A percentile compares a stretch with the other conserved stretches of the same genome.
Evolutionary conservation across 2,329 filamentous ascomycete species (phyloP).

Genomic region (Penicillium sp.): DNA sequence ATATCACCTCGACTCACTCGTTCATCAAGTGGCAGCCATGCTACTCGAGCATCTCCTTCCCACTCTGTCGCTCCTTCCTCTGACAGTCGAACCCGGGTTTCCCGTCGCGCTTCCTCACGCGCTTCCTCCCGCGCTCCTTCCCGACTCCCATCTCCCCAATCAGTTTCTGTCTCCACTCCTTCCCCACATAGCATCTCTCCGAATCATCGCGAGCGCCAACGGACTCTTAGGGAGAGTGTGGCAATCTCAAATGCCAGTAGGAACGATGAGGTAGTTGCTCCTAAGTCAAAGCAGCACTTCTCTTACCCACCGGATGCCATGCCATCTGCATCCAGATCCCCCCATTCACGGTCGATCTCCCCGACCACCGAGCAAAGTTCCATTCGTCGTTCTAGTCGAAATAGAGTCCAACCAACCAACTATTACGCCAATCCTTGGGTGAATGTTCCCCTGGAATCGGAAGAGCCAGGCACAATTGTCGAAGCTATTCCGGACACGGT

Average conservation of each 20-base stretch:
- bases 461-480: background rate
- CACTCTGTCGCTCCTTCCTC: background rate
- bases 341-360: background rate
- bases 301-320: no score
- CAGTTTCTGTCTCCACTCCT: background rate
- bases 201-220: background rate
- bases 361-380: background rate
- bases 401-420: conserved; percentile 27
- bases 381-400: conserved; percentile 29
- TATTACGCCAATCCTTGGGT: conserved; percentile 26
- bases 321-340: background rate
- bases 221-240: conserved; percentile 4
- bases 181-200: background rate
- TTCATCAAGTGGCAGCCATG: background rate
- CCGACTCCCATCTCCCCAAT: background rate
- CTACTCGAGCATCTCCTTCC: background rate
- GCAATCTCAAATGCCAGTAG: conserved; percentile 6
- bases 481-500: background rate
- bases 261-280: background rate
- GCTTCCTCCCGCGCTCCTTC: background rate
- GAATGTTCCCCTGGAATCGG: conserved; percentile 14
- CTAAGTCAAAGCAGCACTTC: background rate
- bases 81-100: background rate
- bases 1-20: background rate
- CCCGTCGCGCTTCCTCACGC: background rate